Evolutionary conservation across 805 yeast species (phyloP).

Genomic region (Starmerella khaoyaiensis): DNA sequence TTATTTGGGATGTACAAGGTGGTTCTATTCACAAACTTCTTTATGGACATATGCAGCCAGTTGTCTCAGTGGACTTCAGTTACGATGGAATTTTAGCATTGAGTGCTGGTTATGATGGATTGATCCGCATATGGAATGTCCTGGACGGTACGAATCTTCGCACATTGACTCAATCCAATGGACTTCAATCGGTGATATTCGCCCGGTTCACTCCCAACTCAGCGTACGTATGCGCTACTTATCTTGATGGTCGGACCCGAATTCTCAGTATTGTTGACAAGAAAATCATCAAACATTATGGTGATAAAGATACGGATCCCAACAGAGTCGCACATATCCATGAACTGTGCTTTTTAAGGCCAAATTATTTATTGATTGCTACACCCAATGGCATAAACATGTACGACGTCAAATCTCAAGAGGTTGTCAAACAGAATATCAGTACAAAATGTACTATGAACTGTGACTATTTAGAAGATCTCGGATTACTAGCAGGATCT

Average conservation of each 20-base stretch:
- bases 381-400: slow-evolving; percentile 8
- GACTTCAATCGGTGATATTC: slow-evolving; percentile 47
- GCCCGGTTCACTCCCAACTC: slow-evolving; percentile 73
- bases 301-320: background rate
- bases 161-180: slow-evolving; percentile 57
- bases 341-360: slow-evolving; percentile 6
- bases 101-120: slow-evolving; percentile 84
- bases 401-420: slow-evolving; percentile 9
- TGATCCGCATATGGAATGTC: slow-evolving; percentile 76
- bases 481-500: slow-evolving; percentile 1
- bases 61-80: slow-evolving; percentile 59
- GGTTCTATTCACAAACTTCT: slow-evolving; percentile 64
- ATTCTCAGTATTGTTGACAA: slow-evolving; percentile 6
- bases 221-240: slow-evolving; percentile 58
- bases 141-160: slow-evolving; percentile 33
- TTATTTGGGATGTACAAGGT: slow-evolving; percentile 72
- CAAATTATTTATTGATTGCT: slow-evolving; percentile 7
- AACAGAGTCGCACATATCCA: background rate
- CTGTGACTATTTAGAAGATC: slow-evolving; percentile 4
- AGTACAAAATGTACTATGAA: slow-evolving; percentile 1
- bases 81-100: slow-evolving; percentile 71
- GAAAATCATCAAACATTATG: background rate
- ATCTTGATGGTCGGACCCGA: slow-evolving; percentile 51
- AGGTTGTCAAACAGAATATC: background rate
- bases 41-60: slow-evolving; percentile 89